Conservation (phyloP, 192 early-diverging fungal genomes). For the Dissophora ornata region DNA sequence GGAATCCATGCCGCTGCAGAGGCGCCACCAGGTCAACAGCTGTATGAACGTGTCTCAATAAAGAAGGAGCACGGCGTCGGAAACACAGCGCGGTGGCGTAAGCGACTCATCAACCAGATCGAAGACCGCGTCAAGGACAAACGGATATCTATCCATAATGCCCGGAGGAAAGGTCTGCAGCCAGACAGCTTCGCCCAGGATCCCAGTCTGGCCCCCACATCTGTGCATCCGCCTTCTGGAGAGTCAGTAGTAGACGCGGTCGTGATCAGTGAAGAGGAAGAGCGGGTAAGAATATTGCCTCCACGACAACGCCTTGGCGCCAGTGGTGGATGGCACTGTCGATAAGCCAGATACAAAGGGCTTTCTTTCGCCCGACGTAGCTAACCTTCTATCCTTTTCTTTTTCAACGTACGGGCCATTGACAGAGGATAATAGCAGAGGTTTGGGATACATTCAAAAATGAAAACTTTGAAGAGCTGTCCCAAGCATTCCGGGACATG, state of each 20-base stretch:
- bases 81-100: slow-evolving; percentile 39
- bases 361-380: too few relatives aligned
- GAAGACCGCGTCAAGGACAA: slow-evolving; percentile 40
- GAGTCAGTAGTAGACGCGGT: neutral
- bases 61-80: slow-evolving; percentile 31
- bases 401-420: too few relatives aligned
- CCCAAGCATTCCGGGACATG: slow-evolving; percentile 23
- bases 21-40: neutral
- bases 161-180: slow-evolving; percentile 15
- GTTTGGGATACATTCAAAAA: slow-evolving; percentile 45
- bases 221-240: neutral
- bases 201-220: neutral
- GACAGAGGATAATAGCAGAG: slow-evolving; percentile 36
- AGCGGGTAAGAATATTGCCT: slow-evolving; percentile 17
- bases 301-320: too few relatives aligned
- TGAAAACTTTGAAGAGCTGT: slow-evolving; percentile 31
- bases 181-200: neutral
- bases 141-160: slow-evolving; percentile 34
- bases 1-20: neutral
- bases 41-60: slow-evolving; percentile 22
- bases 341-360: too few relatives aligned
- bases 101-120: slow-evolving; percentile 28
- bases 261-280: slow-evolving; percentile 17
- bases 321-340: too few relatives aligned
- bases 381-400: too few relatives aligned